These are phyloP conservation scores for Thielaviopsis populi DNA, from an alignment of 2,329 filamentous ascomycete species.

Conservation along the genomic window DNA sequence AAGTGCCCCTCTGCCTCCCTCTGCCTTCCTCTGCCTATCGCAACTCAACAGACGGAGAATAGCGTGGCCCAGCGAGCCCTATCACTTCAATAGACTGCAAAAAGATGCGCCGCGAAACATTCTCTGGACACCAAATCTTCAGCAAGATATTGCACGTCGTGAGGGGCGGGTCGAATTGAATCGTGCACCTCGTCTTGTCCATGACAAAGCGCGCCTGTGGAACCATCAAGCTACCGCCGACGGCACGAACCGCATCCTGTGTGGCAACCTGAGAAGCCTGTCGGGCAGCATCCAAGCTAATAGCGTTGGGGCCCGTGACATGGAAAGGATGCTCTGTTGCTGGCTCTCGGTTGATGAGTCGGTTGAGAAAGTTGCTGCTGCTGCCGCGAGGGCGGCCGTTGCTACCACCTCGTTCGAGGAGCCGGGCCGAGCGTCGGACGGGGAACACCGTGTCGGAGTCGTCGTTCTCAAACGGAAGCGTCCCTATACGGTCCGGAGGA, in stretches of 20 bases:
- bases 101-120: constrained; percentile 44
- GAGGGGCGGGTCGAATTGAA: constrained; percentile 70
- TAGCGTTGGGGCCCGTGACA: constrained; percentile 24
- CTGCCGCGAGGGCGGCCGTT: not conserved
- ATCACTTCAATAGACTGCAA: constrained; percentile 73
- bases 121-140: constrained; percentile 75
- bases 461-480: constrained; percentile 39
- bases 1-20: too few relatives aligned
- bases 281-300: constrained; percentile 5
- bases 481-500: constrained; percentile 37
- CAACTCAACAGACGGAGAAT: constrained; percentile 56
- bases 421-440: not conserved
- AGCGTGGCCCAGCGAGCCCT: constrained; percentile 74
- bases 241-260: constrained; percentile 41
- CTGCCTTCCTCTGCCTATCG: constrained; percentile 28
- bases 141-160: constrained; percentile 72
- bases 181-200: constrained; percentile 66
- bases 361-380: not conserved
- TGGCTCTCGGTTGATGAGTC: constrained; percentile 19
- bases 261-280: constrained; percentile 10
- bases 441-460: constrained; percentile 24
- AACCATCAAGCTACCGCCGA: constrained; percentile 46
- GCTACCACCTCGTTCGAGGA: not conserved
- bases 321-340: constrained; percentile 19
- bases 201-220: constrained; percentile 77